A percentile compares a stretch with the other conserved stretches of the same genome.
phyloP scores from a whole-genome alignment of 2,329 filamentous ascomycete genomes.

The Sporothrix mexicana region DNA sequence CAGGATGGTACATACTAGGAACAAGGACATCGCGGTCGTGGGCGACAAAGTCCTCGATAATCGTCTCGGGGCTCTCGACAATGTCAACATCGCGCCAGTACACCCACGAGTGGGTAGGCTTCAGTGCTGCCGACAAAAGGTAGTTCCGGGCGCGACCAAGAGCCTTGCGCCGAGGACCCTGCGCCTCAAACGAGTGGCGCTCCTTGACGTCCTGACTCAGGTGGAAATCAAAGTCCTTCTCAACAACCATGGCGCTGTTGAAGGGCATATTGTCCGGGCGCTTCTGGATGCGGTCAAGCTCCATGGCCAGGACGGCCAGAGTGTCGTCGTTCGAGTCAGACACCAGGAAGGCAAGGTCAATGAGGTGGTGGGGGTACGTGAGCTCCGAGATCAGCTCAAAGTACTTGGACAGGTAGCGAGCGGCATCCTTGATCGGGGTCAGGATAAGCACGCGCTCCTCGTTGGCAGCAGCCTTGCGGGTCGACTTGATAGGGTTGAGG shows the following conservation, averaged over 20 bases:
- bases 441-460: slow-evolving; percentile 89
- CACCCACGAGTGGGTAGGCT: slow-evolving; percentile 96
- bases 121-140: slow-evolving; percentile 79
- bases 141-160: slow-evolving; percentile 94
- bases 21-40: slow-evolving; percentile 93
- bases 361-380: slow-evolving; percentile 92
- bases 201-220: slow-evolving; percentile 81
- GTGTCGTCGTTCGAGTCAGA: slow-evolving; percentile 93
- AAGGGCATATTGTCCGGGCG: slow-evolving; percentile 82
- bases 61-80: slow-evolving; percentile 81
- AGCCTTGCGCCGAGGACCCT: slow-evolving; percentile 86
- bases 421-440: slow-evolving; percentile 90
- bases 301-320: slow-evolving; percentile 79
- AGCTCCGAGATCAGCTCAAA: slow-evolving; percentile 91
- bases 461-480: slow-evolving; percentile 76
- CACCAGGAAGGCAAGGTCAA: slow-evolving; percentile 93
- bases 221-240: slow-evolving; percentile 85
- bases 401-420: slow-evolving; percentile 81
- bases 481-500: slow-evolving; percentile 84
- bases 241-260: slow-evolving; percentile 79
- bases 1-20: slow-evolving; percentile 70
- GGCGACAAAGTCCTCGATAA: slow-evolving; percentile 93
- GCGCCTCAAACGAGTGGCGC: slow-evolving; percentile 83
- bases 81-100: slow-evolving; percentile 99
- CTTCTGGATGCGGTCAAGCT: slow-evolving; percentile 87